Conservation (phyloP, 768 basidiomycete genomes). For the Suillus sp. region DNA sequence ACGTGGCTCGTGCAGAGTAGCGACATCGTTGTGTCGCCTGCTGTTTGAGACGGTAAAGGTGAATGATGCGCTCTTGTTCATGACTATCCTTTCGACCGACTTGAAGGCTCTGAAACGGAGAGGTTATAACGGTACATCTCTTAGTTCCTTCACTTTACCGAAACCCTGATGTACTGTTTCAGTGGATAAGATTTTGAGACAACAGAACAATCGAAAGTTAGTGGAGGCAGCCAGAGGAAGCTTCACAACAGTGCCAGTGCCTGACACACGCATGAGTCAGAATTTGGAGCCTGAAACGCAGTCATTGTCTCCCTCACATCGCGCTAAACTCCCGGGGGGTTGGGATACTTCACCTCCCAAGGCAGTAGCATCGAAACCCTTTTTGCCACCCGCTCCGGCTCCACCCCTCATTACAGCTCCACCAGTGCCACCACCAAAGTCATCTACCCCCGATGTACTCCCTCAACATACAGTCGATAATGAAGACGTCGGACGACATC, state of each 20-base stretch:
- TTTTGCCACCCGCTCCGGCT: slow-evolving; percentile 10
- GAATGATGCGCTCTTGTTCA: slow-evolving; percentile 87
- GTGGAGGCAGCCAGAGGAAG: slow-evolving; percentile 46
- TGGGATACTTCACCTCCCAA: slow-evolving; percentile 19
- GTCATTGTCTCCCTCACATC: slow-evolving; percentile 24
- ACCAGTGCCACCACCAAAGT: slow-evolving; percentile 7
- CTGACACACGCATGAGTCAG: slow-evolving; percentile 14
- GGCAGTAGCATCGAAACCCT: neutral
- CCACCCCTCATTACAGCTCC: slow-evolving; percentile 16
- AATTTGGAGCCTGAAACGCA: slow-evolving; percentile 14
- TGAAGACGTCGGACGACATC: neutral
- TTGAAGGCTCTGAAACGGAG: slow-evolving; percentile 76
- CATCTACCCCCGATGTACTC: slow-evolving; percentile 3
- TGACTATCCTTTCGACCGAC: slow-evolving; percentile 93
- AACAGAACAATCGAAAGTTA: slow-evolving; percentile 63
- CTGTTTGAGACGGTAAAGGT: slow-evolving; percentile 78
- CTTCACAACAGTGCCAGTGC: slow-evolving; percentile 24
- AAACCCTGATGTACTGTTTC: slow-evolving; percentile 7
- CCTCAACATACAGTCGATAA: slow-evolving; percentile 12
- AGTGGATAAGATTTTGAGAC: slow-evolving; percentile 91
- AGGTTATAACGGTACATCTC: slow-evolving; percentile 75
- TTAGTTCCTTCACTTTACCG: neutral
- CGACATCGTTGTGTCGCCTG: slow-evolving; percentile 77
- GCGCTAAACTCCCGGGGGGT: slow-evolving; percentile 24
- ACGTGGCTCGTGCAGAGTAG: slow-evolving; percentile 55